Evolutionary conservation across 176 grass and related monocot species (phyloP), one percentile per base, ranked within the genome.

Genomic region (Thalia dealbata): DNA sequence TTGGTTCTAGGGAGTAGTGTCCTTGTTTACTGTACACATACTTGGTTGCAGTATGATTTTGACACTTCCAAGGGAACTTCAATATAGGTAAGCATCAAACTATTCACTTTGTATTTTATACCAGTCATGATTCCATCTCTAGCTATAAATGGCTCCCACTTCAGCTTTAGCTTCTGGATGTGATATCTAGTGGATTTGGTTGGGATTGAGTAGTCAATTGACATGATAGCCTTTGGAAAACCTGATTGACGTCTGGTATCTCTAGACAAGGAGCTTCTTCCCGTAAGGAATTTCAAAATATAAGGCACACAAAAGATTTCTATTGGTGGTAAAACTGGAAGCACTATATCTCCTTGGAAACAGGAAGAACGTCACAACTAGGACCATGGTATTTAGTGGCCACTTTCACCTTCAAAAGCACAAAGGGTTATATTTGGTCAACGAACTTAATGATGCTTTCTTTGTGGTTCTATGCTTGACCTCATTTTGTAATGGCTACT

Each of bases 291-390:
- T 38, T 38, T 38, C 32, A 38, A 38, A 2, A 38, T 38, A 38
- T 38, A 65, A 65, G 62, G 62, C 26, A 65, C 15, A 3, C 62
- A 32, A 4, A 32, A 7, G 18, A 32, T 8, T 65, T 65, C 27
- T 30, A 32, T 12, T 65, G 15, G 27, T 15, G 62, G 62, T 32
- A 24, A n/a, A 24, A 7, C 56, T 61, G n/a, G 62, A 58, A 1
- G 54, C 18, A 58, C 14, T 58, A n/a, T 58, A 32, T 65, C 27
- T 35, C 62, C 62, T 65, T 65, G 27, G 30, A 65, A 65, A 65
- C 54, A 22, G 16, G 14, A 23, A 10, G 24, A 32, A 10, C 30
- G 30, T 65, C 28, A 32, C 28, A 63, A 28, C 18, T 58, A n/a
- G 54, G 54, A 21, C 22, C 54, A 58, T 58, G 18, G 18, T 58